Percentiles rank a stretch among this genome's conserved stretches.
Evolutionary conservation across 441 rosid genomes (phyloP).

Genomic region (Gossypium trilobum): DNA sequence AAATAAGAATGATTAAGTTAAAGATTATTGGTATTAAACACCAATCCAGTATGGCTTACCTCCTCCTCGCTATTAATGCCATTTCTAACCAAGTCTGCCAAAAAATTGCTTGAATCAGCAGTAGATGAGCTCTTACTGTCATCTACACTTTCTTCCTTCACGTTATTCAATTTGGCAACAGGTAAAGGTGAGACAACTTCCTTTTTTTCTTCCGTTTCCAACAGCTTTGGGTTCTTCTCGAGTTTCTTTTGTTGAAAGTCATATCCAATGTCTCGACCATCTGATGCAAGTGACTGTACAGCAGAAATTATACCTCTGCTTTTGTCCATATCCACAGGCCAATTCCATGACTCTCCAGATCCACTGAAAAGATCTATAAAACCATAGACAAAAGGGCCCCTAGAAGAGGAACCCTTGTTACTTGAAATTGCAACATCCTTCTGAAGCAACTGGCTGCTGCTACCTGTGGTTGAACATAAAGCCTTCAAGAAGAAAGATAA

Average conservation of each 20-base stretch:
- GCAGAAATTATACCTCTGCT: constrained; percentile 41
- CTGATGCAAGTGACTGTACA: constrained; percentile 30
- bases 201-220: constrained; percentile 32
- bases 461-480: constrained; percentile 30
- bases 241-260: constrained; percentile 33
- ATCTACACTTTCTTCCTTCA: constrained; percentile 53
- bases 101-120: constrained; percentile 37
- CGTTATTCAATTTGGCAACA: constrained; percentile 36
- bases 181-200: constrained; percentile 35
- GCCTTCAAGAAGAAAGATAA: constrained; percentile 33
- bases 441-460: constrained; percentile 29
- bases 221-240: constrained; percentile 41
- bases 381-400: constrained; percentile 73
- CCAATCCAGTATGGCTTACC: constrained; percentile 34
- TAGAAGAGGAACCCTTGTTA: constrained; percentile 35
- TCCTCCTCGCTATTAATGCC: constrained; percentile 31
- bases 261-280: constrained; percentile 31
- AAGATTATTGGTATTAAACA: not conserved
- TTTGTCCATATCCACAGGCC: constrained; percentile 67
- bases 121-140: constrained; percentile 44
- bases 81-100: constrained; percentile 32
- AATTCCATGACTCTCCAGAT: constrained; percentile 71
- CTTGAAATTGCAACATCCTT: constrained; percentile 40
- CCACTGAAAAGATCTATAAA: constrained; percentile 83
- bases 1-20: constrained; percentile 1